phyloP scores from a whole-genome alignment of 1,284 basidiomycete genomes.

The Trichosporon inkin region DNA sequence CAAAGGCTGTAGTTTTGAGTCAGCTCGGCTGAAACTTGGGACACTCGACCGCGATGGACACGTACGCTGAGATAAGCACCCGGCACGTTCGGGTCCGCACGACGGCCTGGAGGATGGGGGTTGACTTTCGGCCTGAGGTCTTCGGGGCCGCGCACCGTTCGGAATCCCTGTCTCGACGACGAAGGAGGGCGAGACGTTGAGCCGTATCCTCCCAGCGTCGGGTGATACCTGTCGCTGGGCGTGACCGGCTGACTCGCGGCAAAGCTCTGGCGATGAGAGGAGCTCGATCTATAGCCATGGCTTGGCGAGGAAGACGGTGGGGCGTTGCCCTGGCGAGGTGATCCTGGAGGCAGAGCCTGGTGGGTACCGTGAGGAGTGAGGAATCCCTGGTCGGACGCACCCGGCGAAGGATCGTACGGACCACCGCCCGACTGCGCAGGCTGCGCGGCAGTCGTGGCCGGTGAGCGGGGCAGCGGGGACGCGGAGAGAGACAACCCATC shows the following conservation, averaged over 20 bases:
- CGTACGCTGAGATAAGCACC: slow-evolving; percentile 48
- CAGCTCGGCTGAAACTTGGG: not conserved
- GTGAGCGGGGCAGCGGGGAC: slow-evolving; percentile 37
- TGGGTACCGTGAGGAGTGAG: slow-evolving; percentile 18
- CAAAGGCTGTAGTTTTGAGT: slow-evolving; percentile 60
- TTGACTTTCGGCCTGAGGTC: slow-evolving; percentile 42
- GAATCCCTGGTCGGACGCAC: slow-evolving; percentile 10
- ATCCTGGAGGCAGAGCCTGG: slow-evolving; percentile 4
- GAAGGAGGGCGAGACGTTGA: slow-evolving; percentile 12
- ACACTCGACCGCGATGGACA: slow-evolving; percentile 3
- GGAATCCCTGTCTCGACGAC: slow-evolving; percentile 32
- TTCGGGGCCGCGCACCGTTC: slow-evolving; percentile 34
- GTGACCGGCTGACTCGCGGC: slow-evolving; percentile 1
- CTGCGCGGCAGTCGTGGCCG: slow-evolving; percentile 17
- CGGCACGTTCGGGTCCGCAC: slow-evolving; percentile 44
- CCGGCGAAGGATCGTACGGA: slow-evolving; percentile 31
- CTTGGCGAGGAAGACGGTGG: not conserved
- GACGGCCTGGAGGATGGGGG: slow-evolving; percentile 34
- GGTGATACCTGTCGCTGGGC: slow-evolving; percentile 3
- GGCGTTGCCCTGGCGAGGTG: slow-evolving; percentile 5
- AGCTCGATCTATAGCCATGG: slow-evolving; percentile 1
- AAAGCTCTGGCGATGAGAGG: slow-evolving; percentile 2
- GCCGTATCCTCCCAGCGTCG: not conserved
- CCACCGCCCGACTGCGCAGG: slow-evolving; percentile 13
- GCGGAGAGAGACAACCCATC: slow-evolving; percentile 31